Evolutionary conservation across 2,329 filamentous ascomycete species (phyloP).

Genomic region (Apiospora arundinis): DNA sequence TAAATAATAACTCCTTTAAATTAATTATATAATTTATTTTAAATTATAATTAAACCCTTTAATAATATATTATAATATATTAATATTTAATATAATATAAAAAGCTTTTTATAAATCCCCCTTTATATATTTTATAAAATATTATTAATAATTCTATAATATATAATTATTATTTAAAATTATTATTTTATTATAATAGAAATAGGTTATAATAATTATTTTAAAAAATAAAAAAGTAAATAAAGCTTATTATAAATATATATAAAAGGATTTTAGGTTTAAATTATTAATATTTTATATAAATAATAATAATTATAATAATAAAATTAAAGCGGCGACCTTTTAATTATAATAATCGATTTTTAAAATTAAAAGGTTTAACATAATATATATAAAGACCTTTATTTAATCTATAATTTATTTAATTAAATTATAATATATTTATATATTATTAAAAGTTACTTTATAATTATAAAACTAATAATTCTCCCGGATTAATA

Average conservation of each 20-base stretch:
- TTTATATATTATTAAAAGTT: not conserved
- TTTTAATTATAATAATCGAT: not conserved
- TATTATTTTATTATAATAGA: not conserved
- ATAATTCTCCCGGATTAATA: not conserved
- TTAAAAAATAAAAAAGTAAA: not conserved
- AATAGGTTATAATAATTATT: not conserved
- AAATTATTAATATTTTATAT: not conserved
- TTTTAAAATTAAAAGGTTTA: rapidly evolving
- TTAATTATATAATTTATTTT: not conserved
- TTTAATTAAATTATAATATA: not conserved
- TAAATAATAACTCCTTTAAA: not conserved
- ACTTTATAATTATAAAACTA: not conserved
- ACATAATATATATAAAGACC: not conserved
- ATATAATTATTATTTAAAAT: not conserved
- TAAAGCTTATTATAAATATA: not conserved
- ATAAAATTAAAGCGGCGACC: not conserved
- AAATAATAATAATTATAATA: not conserved
- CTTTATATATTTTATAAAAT: not conserved
- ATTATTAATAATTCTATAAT: not conserved
- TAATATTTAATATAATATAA: not conserved
- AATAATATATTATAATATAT: not conserved
- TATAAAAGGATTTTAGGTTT: not conserved
- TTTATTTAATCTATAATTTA: not conserved
- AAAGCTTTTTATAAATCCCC: not conserved
- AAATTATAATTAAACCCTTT: not conserved